A percentile compares a stretch with the other conserved stretches of the same genome.
Conservation (phyloP, 2,329 filamentous ascomycete species). For the Colletotrichum filicis region DNA sequence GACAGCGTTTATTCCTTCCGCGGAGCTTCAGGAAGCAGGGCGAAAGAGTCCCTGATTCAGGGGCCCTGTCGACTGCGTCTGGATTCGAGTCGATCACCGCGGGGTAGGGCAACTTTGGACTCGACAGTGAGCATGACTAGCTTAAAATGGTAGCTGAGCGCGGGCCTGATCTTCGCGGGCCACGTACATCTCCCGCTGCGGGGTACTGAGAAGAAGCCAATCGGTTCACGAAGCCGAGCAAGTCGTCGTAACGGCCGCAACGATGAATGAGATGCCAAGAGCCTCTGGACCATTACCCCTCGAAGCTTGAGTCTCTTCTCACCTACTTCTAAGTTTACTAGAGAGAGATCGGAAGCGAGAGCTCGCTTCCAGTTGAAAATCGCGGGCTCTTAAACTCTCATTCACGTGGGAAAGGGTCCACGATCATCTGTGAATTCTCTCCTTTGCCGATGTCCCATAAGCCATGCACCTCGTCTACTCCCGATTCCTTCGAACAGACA, state of each 20-base stretch:
- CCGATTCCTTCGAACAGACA: not conserved
- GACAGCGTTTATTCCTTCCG: conserved; percentile 21
- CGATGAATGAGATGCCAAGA: conserved; percentile 12
- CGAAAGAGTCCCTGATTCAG: not conserved
- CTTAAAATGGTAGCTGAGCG: not conserved
- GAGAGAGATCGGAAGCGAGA: not conserved
- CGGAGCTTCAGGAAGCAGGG: not conserved
- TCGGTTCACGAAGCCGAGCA: not conserved
- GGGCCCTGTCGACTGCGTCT: not conserved
- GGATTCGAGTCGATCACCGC: not conserved
- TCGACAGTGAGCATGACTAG: not conserved
- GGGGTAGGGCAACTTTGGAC: conserved; percentile 16
- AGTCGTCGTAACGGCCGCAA: not conserved
- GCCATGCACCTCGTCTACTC: not conserved
- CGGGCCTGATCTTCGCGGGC: not conserved
- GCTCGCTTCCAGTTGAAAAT: not conserved
- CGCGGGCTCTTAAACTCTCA: no score
- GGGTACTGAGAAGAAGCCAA: not conserved
- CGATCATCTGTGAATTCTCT: not conserved
- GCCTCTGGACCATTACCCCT: conserved; percentile 5
- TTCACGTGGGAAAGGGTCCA: not conserved
- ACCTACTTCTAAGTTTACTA: not conserved
- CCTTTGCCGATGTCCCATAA: not conserved
- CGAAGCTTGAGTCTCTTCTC: not conserved
- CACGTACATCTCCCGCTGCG: conserved; percentile 28